phyloP scores from a whole-genome alignment of 768 basidiomycete species.

The Mycena haematopus region DNA sequence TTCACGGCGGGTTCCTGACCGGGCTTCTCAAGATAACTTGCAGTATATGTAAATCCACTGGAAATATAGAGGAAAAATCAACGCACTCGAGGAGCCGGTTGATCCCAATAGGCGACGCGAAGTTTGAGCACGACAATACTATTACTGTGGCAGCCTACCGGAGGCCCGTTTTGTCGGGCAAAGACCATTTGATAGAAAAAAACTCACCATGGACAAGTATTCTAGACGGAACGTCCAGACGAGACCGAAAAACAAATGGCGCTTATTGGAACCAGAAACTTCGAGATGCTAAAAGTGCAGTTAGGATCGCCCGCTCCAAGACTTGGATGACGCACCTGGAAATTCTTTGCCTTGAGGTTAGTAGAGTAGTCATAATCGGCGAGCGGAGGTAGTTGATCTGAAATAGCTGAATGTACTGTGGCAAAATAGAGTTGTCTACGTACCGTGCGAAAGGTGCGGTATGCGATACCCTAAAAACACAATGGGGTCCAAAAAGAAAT shows the following conservation, averaged over 20 bases:
- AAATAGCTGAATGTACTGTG: neutral
- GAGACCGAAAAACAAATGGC: constrained; percentile 49
- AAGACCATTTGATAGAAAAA: neutral
- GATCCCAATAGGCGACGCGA: constrained; percentile 49
- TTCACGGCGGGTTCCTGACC: constrained; percentile 56
- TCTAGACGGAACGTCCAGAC: constrained; percentile 43
- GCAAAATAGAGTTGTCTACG: neutral
- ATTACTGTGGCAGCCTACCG: constrained; percentile 34
- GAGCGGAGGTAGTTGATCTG: constrained; percentile 66
- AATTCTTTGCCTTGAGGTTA: constrained; percentile 36
- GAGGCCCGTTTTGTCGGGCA: neutral
- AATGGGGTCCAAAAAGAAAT: constrained; percentile 60
- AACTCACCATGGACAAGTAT: constrained; percentile 33
- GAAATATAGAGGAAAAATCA: neutral
- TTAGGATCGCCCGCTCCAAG: constrained; percentile 19
- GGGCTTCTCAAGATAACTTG: constrained; percentile 62
- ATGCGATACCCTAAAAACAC: constrained; percentile 50
- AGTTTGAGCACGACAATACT: constrained; percentile 36
- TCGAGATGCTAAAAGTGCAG: constrained; percentile 19
- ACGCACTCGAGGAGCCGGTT: constrained; percentile 49
- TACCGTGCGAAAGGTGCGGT: constrained; percentile 46
- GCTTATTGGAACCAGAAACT: constrained; percentile 21
- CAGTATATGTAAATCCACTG: neutral
- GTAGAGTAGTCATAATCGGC: constrained; percentile 58
- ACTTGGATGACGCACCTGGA: constrained; percentile 37